These are phyloP conservation scores for Rhizopus stolonifer DNA, from an alignment of 371 early-diverging fungal genomes.

Conservation along the genomic window DNA sequence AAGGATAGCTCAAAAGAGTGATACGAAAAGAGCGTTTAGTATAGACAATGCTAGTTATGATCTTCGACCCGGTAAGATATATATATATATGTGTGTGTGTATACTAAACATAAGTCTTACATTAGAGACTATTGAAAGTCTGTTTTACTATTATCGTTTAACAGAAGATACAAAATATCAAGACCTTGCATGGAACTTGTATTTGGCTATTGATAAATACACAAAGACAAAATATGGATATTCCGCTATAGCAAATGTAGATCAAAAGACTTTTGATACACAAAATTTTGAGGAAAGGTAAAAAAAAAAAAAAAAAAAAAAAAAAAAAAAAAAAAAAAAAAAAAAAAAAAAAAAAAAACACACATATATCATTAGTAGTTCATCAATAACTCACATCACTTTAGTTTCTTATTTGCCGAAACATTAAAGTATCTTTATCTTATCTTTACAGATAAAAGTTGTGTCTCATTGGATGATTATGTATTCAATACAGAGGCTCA, in stretches of 20 bases:
- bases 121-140: constrained; percentile 58
- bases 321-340: too few species aligned
- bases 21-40: constrained; percentile 7
- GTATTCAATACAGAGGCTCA: constrained; percentile 83
- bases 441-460: constrained; percentile 62
- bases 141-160: constrained; percentile 69
- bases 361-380: too few species aligned
- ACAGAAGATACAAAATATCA: constrained; percentile 66
- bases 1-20: not conserved
- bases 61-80: constrained; percentile 54
- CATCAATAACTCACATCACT: not conserved
- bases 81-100: too few species aligned
- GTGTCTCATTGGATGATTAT: constrained; percentile 66
- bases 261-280: constrained; percentile 22
- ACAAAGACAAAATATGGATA: constrained; percentile 55
- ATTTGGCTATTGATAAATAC: constrained; percentile 58
- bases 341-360: too few species aligned
- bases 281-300: constrained; percentile 49
- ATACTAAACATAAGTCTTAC: too few species aligned
- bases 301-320: not conserved
- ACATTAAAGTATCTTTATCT: constrained; percentile 91
- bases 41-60: constrained; percentile 31
- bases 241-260: constrained; percentile 54
- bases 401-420: constrained; percentile 81
- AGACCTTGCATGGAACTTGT: constrained; percentile 65